Conservation (phyloP, 208 protist species). For the Angomonas ambiguus region DNA sequence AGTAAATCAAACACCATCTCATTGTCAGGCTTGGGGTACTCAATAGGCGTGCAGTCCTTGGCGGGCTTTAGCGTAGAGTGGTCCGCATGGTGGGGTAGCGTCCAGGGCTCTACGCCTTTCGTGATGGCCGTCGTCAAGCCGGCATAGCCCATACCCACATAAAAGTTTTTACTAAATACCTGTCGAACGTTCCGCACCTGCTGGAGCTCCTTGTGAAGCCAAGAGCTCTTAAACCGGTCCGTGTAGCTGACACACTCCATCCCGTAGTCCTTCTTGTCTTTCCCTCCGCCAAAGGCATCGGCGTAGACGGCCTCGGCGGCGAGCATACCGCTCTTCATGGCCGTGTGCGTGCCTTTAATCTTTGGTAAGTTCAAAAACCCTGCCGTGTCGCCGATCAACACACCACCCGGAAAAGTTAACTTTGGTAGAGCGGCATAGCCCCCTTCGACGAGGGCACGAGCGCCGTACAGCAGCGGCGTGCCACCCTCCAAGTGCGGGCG, state of each 20-base stretch:
- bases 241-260: slow-evolving; percentile 81
- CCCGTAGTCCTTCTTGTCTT: slow-evolving; percentile 32
- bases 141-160: slow-evolving; percentile 74
- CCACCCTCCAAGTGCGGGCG: slow-evolving; percentile 85
- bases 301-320: slow-evolving; percentile 87
- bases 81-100: slow-evolving; percentile 82
- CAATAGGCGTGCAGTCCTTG: slow-evolving; percentile 74
- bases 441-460: slow-evolving; percentile 95
- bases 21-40: slow-evolving; percentile 97
- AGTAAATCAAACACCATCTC: slow-evolving; percentile 96
- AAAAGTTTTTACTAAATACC: slow-evolving; percentile 84
- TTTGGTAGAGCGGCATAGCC: slow-evolving; percentile 93
- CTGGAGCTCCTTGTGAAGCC: slow-evolving; percentile 94
- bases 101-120: slow-evolving; percentile 88
- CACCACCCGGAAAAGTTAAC: slow-evolving; percentile 93
- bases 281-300: slow-evolving; percentile 57
- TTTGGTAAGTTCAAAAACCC: slow-evolving; percentile 98
- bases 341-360: slow-evolving; percentile 98
- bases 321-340: slow-evolving; percentile 93
- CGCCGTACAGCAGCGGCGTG: slow-evolving; percentile 92
- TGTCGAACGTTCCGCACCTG: slow-evolving; percentile 93
- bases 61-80: slow-evolving; percentile 66
- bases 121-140: slow-evolving; percentile 80
- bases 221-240: slow-evolving; percentile 83
- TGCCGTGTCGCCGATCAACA: slow-evolving; percentile 94